These are phyloP conservation scores for Phytopythium oedochilum DNA, from an alignment of 352 stramenopile genomes.

Conservation along the genomic window DNA sequence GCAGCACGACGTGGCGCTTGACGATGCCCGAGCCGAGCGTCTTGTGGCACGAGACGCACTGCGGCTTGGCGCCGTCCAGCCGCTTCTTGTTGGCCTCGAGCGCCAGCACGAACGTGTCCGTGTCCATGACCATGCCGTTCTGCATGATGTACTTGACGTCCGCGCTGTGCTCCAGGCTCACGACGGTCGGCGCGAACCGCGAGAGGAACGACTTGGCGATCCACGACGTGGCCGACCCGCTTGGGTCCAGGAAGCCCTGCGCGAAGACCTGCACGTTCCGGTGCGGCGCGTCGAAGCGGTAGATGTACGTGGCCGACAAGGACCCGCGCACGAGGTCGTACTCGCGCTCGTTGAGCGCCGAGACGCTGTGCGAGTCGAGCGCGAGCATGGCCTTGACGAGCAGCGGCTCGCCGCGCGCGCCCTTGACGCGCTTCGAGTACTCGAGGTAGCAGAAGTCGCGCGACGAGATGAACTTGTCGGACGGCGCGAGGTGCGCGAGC, in stretches of 20 bases:
- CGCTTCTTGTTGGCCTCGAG: constrained; percentile 26
- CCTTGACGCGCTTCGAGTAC: constrained; percentile 29
- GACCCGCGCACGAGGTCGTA: too few species aligned
- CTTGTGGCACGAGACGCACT: constrained; percentile 34
- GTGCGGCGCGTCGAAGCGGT: too few species aligned
- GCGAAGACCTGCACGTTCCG: too few species aligned
- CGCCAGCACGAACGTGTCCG: constrained; percentile 28
- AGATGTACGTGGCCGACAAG: too few species aligned
- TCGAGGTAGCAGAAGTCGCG: constrained; percentile 45
- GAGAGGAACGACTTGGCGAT: too few species aligned
- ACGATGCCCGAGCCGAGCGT: constrained; percentile 22
- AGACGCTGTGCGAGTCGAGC: too few species aligned
- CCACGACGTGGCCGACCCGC: too few species aligned
- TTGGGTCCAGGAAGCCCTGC: too few species aligned
- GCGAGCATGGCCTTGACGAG: too few species aligned
- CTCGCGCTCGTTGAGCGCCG: constrained; percentile 34
- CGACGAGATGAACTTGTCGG: constrained; percentile 47
- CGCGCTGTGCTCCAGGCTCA: too few species aligned
- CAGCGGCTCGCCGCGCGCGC: constrained; percentile 27
- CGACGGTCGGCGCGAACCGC: too few species aligned
- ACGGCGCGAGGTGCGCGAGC: constrained; percentile 32
- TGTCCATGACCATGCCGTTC: constrained; percentile 45
- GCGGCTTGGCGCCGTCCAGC: constrained; percentile 18
- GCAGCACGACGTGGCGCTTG: constrained; percentile 44
- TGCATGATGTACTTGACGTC: constrained; percentile 61